Evolutionary conservation across 306 rosid species (phyloP), one percentile per base, ranked within the genome.

Genomic region (Vigna angularis): DNA sequence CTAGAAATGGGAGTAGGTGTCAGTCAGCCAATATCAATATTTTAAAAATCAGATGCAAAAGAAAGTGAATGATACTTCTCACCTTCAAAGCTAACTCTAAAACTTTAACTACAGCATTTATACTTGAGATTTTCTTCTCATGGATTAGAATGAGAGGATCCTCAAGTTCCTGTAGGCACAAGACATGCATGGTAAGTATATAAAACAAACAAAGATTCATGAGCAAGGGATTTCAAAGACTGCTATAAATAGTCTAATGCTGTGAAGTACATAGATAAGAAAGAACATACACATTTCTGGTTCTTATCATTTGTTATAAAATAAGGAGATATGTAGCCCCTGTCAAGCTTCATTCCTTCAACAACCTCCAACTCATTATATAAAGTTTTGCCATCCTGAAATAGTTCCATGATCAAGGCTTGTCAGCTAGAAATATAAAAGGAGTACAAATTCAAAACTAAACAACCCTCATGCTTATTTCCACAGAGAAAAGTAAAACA

Each of bases 311-410:
- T 92, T 47, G 98, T 95, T 51, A 92, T 88, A 81, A 95, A 95
- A 77, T 91, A 91, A 55, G 98, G 98, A 65, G 98, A 95, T 66
- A 95, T 95, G 63, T 91, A 95, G 66, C 99, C 99, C 80, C 99
- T 84, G 79, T 95, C 99, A 28, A 95, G 91, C 89, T 93, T 95
- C 99, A 95, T 95, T 58, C 99, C 99, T 84, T 95, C 99, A 44
- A 94, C 97, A 75, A 94, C 97, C 83, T 94, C 98, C 95, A 94
- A 87, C 86, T 92, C 98, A 55, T 92, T 94, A 69, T 86, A 64
- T 86, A 92, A 78, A 51, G 97, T 94, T 62, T 94, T 94, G 22
- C 98, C 98, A 82, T 94, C 98, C 98, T 94, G 90, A 67, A 85
- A 88, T 14, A 66, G 61, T 80, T 79, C 17, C 81, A 80, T 65